Evolutionary conservation across 306 rosid species (phyloP).

Genomic region (Styphnolobium japonicum): DNA sequence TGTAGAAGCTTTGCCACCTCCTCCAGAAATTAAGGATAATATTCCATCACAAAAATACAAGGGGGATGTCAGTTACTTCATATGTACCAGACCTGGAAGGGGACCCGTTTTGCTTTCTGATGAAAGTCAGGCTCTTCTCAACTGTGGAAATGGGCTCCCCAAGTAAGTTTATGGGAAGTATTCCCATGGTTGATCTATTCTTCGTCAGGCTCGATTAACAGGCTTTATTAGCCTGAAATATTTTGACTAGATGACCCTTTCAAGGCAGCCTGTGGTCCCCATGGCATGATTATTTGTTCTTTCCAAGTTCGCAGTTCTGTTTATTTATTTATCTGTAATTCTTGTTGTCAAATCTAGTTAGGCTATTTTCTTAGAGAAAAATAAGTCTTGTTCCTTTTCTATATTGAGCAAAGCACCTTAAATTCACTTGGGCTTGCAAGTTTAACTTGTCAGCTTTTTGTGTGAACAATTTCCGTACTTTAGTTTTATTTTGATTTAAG

Average conservation of each 20-base stretch:
- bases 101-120: conserved; percentile 87
- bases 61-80: conserved; percentile 92
- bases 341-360: conserved; percentile 9
- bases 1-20: conserved; percentile 69
- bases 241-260: conserved; percentile 33
- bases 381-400: conserved; percentile 17
- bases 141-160: conserved; percentile 80
- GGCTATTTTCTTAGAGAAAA: conserved; percentile 29
- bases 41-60: conserved; percentile 65
- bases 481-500: not conserved
- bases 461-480: not conserved
- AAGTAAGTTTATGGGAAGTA: conserved; percentile 38
- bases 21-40: conserved; percentile 71
- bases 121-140: conserved; percentile 69
- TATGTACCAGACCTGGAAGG: conserved; percentile 91
- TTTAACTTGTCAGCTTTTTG: conserved; percentile 6
- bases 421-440: conserved; percentile 8
- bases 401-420: conserved; percentile 15
- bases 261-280: conserved; percentile 26
- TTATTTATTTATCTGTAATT: conserved; percentile 26
- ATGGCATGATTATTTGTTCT: conserved; percentile 24
- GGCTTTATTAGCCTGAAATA: conserved; percentile 28
- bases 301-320: conserved; percentile 35
- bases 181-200: conserved; percentile 24
- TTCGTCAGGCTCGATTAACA: conserved; percentile 10